These are phyloP conservation scores for Xylaria castorea DNA, from an alignment of 495 filamentous ascomycete genomes.

Conservation along the genomic window DNA sequence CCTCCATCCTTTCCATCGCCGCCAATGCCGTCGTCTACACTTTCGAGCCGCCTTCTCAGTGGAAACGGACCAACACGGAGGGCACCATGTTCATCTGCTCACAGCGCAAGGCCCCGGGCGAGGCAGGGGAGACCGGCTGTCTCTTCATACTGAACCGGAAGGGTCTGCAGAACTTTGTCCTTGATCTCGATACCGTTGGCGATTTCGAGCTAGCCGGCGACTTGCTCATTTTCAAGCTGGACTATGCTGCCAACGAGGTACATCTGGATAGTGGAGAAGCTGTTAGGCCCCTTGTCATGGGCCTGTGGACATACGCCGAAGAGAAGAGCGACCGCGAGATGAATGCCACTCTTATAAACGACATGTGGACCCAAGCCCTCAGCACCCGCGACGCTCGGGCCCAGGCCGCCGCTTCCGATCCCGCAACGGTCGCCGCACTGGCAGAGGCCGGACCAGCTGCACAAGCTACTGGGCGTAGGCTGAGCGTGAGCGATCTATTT, in stretches of 20 bases:
- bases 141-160: conserved; percentile 58
- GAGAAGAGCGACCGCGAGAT: conserved; percentile 34
- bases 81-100: conserved; percentile 84
- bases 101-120: conserved; percentile 49
- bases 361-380: conserved; percentile 47
- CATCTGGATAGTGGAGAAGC: conserved; percentile 42
- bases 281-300: conserved; percentile 43
- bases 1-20: conserved; percentile 73
- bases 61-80: conserved; percentile 81
- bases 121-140: conserved; percentile 32
- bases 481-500: conserved; percentile 40
- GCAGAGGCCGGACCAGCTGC: conserved; percentile 14
- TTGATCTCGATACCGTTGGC: conserved; percentile 49
- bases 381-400: conserved; percentile 31
- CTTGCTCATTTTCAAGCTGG: conserved; percentile 53
- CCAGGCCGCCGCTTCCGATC: conserved; percentile 11
- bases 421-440: background rate
- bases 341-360: conserved; percentile 45
- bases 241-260: conserved; percentile 34
- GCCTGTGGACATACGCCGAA: conserved; percentile 57
- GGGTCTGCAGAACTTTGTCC: conserved; percentile 49
- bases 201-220: conserved; percentile 51
- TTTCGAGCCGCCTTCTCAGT: conserved; percentile 67
- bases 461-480: conserved; percentile 31
- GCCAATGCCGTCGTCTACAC: conserved; percentile 81